phyloP scores from a whole-genome alignment of 768 basidiomycete species.

The Pisolithus marmoratus region DNA sequence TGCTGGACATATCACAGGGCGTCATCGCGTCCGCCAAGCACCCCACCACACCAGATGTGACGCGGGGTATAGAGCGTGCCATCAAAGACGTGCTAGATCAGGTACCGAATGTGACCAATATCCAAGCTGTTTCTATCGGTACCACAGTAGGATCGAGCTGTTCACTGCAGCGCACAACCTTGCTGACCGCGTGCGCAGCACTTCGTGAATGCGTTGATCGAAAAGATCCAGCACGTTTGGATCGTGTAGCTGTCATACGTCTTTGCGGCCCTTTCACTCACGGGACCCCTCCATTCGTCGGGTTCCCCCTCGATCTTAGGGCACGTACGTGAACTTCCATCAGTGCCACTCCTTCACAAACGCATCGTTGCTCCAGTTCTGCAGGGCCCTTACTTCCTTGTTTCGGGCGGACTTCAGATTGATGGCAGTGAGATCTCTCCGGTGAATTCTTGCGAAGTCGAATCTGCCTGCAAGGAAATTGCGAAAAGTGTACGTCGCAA shows the following conservation, averaged over 20 bases:
- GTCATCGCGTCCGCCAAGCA: constrained; percentile 37
- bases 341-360: background rate
- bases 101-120: constrained; percentile 28
- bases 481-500: constrained; percentile 20
- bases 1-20: constrained; percentile 13
- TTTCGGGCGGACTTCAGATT: constrained; percentile 41
- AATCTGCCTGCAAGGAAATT: constrained; percentile 38
- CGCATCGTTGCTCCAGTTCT: constrained; percentile 12
- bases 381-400: constrained; percentile 27
- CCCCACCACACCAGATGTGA: constrained; percentile 52
- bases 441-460: constrained; percentile 39
- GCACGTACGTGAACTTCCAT: constrained; percentile 18
- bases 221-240: constrained; percentile 46
- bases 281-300: constrained; percentile 53
- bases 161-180: background rate
- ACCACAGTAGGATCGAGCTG: constrained; percentile 40
- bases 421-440: constrained; percentile 40
- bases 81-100: constrained; percentile 40
- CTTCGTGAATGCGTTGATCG: constrained; percentile 58
- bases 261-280: constrained; percentile 54
- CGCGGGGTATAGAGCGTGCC: constrained; percentile 51
- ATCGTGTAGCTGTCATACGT: constrained; percentile 58
- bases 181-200: constrained; percentile 26
- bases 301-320: constrained; percentile 38
- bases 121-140: constrained; percentile 53